Conservation (phyloP, 257 asterid species). For the Solanum chiquidenum region DNA sequence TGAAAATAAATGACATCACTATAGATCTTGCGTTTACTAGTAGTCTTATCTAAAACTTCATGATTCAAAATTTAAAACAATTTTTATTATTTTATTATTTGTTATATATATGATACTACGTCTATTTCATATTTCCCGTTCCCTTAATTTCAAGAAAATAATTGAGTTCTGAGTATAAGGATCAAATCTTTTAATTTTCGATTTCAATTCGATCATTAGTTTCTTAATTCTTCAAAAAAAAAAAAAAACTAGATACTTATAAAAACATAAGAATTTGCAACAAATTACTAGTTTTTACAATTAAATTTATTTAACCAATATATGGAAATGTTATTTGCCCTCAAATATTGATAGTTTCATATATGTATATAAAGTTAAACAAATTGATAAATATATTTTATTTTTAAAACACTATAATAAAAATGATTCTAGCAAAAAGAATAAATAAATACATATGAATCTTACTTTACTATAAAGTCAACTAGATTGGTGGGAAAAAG, state of each 20-base stretch:
- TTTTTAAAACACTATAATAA: background rate
- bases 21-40: background rate
- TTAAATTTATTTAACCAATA: background rate
- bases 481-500: slow-evolving; percentile 18
- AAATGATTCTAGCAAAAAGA: background rate
- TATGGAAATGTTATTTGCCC: background rate
- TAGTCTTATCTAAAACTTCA: background rate
- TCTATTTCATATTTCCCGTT: background rate
- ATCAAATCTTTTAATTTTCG: no score
- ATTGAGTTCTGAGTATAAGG: background rate
- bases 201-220: no score
- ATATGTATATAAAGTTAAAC: background rate
- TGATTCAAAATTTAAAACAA: background rate
- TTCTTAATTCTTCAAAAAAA: no score
- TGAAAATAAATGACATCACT: background rate
- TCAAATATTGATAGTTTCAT: background rate
- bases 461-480: slow-evolving; percentile 18
- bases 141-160: background rate
- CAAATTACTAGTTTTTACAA: background rate
- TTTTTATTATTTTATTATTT: background rate
- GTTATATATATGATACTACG: background rate
- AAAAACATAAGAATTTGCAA: background rate
- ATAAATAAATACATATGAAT: background rate
- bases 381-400: background rate
- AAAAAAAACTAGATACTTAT: background rate